Evolutionary conservation across 2,329 filamentous ascomycete genomes (phyloP).

Genomic region (Paraphoma sp.): DNA sequence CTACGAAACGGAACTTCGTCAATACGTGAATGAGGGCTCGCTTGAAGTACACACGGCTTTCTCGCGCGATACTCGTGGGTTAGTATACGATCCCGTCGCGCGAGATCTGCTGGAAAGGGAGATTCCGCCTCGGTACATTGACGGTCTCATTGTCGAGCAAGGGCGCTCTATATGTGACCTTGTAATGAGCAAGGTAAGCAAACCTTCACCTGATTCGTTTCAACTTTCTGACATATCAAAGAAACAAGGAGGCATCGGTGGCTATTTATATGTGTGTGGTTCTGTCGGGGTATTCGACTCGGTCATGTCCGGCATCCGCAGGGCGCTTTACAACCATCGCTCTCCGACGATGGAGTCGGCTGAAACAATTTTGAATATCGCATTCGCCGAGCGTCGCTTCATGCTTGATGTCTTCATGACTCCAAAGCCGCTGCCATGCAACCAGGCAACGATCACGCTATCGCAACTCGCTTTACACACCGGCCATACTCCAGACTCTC

Average conservation of each 20-base stretch:
- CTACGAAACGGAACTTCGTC: constrained; percentile 29
- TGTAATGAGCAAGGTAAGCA: constrained; percentile 58
- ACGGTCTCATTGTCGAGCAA: constrained; percentile 60
- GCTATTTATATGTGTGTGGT: constrained; percentile 58
- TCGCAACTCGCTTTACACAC: constrained; percentile 31
- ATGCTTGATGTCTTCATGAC: constrained; percentile 38
- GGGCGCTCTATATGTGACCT: constrained; percentile 60
- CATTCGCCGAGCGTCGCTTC: constrained; percentile 32
- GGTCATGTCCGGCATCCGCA: constrained; percentile 63
- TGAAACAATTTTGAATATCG: constrained; percentile 28
- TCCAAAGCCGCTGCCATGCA: constrained; percentile 31
- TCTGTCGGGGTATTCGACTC: constrained; percentile 60
- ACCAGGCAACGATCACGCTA: constrained; percentile 29
- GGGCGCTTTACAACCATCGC: constrained; percentile 54
- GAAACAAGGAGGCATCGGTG: constrained; percentile 22
- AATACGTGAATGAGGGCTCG: constrained; percentile 51
- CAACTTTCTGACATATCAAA: not conserved
- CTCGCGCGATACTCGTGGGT: constrained; percentile 57
- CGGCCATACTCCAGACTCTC: constrained; percentile 41
- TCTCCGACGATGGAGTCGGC: constrained; percentile 30
- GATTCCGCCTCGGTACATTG: constrained; percentile 60
- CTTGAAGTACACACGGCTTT: constrained; percentile 63
- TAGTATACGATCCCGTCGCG: constrained; percentile 52
- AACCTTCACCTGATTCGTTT: not conserved
- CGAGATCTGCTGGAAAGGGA: constrained; percentile 58